These are phyloP conservation scores for Misopates orontium DNA, from an alignment of 257 asterid species.

Conservation along the genomic window DNA sequence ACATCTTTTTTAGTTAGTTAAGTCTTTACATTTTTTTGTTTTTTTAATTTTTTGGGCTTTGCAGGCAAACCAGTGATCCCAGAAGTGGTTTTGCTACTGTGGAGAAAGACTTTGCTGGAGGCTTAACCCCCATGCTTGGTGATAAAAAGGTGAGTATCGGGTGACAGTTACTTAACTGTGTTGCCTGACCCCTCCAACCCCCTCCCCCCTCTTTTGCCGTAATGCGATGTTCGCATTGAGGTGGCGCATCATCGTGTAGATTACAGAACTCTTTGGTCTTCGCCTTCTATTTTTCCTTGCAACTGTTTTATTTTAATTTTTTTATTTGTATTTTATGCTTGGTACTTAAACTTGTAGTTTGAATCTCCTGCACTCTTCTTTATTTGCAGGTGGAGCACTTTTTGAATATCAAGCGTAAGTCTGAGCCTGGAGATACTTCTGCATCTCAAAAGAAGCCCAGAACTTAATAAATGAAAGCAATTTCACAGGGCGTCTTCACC, in stretches of 20 bases:
- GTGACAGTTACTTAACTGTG: too few relatives aligned
- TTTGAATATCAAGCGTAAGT: constrained; percentile 78
- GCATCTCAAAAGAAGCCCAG: constrained; percentile 66
- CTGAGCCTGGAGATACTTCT: constrained; percentile 45
- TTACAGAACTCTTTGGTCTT: too few relatives aligned
- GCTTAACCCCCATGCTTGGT: constrained; percentile 97
- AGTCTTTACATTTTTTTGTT: too few relatives aligned
- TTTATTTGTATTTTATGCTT: not conserved
- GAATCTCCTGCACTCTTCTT: not conserved
- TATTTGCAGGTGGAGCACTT: constrained; percentile 77
- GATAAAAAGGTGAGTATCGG: constrained; percentile 81
- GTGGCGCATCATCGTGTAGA: too few relatives aligned
- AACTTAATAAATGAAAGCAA: constrained; percentile 28
- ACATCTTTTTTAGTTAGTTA: not conserved
- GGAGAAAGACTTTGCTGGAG: constrained; percentile 81
- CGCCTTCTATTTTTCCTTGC: not conserved
- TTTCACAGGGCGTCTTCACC: not conserved
- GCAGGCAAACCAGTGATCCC: constrained; percentile 92
- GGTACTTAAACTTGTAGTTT: not conserved
- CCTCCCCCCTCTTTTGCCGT: too few relatives aligned
- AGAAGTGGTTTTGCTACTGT: constrained; percentile 89
- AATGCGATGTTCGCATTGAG: too few relatives aligned
- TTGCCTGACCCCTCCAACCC: too few relatives aligned
- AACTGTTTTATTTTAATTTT: not conserved
- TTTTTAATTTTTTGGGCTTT: constrained; percentile 13